A percentile compares a stretch with the other conserved stretches of the same genome.
Conservation (phyloP, 805 yeast species). For the Ogataea dorogensis region DNA sequence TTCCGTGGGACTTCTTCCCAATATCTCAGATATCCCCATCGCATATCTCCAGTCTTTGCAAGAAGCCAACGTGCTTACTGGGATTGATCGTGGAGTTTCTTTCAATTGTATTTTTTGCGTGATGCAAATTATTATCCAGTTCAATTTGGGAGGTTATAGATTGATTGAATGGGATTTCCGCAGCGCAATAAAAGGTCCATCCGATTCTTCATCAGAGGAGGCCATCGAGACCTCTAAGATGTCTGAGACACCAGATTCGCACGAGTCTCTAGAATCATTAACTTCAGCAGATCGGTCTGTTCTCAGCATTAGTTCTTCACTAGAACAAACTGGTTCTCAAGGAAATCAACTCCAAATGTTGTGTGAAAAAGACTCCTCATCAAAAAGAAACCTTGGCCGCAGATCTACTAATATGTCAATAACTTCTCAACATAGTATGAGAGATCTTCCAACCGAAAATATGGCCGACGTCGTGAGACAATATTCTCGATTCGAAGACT, state of each 20-base stretch:
- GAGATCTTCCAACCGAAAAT: conserved; percentile 41
- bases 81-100: conserved; percentile 75
- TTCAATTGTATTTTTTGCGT: conserved; percentile 77
- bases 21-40: conserved; percentile 79
- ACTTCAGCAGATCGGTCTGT: conserved; percentile 1
- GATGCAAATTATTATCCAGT: conserved; percentile 63
- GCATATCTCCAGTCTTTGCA: conserved; percentile 78
- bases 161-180: conserved; percentile 70
- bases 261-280: conserved; percentile 1
- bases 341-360: conserved; percentile 5
- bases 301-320: conserved; percentile 16
- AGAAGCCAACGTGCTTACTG: conserved; percentile 55
- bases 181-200: conserved; percentile 24
- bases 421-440: conserved; percentile 20
- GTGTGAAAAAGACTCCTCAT: conserved; percentile 7
- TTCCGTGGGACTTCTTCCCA: conserved; percentile 73
- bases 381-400: conserved; percentile 7
- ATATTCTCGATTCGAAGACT: conserved; percentile 47
- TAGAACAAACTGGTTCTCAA: conserved; percentile 1
- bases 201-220: conserved; percentile 25
- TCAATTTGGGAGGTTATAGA: conserved; percentile 73
- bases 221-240: conserved; percentile 17
- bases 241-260: conserved; percentile 13
- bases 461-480: conserved; percentile 48
- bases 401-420: conserved; percentile 12